Conservation (phyloP, 192 early-diverging fungal species). For the Mortierella antarctica region DNA sequence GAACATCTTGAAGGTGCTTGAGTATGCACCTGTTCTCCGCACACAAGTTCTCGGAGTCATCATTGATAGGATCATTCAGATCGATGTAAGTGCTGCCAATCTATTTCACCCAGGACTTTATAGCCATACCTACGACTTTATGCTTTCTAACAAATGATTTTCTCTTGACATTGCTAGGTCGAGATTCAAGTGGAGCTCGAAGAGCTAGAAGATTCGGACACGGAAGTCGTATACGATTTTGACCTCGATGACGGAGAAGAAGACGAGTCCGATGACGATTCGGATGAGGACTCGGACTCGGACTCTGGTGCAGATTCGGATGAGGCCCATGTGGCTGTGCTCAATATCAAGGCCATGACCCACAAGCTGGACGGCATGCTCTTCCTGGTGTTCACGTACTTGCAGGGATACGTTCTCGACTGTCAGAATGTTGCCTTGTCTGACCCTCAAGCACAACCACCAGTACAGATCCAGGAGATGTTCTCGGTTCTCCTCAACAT, state of each 20-base stretch:
- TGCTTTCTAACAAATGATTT: not conserved
- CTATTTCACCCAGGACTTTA: not conserved
- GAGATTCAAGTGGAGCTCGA: conserved; percentile 94
- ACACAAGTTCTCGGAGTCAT: conserved; percentile 78
- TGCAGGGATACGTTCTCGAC: conserved; percentile 54
- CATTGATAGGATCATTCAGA: conserved; percentile 86
- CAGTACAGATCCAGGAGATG: conserved; percentile 57
- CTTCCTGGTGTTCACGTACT: conserved; percentile 70
- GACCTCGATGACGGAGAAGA: conserved; percentile 44
- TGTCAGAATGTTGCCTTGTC: conserved; percentile 21
- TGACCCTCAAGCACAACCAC: conserved; percentile 20
- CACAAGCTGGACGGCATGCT: conserved; percentile 83
- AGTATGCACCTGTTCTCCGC: conserved; percentile 81
- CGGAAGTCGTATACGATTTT: conserved; percentile 43
- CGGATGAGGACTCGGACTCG: conserved; percentile 60
- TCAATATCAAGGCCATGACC: conserved; percentile 66
- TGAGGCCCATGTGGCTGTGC: conserved; percentile 42
- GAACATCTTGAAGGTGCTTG: conserved; percentile 78
- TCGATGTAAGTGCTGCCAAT: conserved; percentile 75
- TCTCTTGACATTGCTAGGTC: conserved; percentile 57
- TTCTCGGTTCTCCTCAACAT: conserved; percentile 78
- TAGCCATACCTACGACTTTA: not conserved
- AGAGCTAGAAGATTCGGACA: conserved; percentile 77
- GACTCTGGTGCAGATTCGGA: conserved; percentile 58
- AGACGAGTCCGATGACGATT: conserved; percentile 52